Evolutionary conservation across 2,329 filamentous ascomycete species (phyloP).

Genomic region (Helminthosporium solani): DNA sequence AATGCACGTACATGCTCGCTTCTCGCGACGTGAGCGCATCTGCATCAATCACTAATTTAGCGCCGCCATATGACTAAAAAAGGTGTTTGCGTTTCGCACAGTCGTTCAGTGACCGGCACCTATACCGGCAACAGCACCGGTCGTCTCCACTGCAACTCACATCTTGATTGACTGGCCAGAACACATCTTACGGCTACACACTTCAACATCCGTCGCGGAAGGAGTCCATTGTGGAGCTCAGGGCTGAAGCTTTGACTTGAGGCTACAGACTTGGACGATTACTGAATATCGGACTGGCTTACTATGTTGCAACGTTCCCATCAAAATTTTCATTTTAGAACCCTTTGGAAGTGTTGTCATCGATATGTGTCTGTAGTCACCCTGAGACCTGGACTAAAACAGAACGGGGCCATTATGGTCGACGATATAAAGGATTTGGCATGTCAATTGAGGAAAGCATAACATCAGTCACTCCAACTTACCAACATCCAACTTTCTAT

Average conservation of each 20-base stretch:
- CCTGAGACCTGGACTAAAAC: background rate
- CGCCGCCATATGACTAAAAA: background rate
- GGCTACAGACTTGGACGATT: background rate
- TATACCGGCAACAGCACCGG: background rate
- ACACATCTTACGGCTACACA: too few species aligned
- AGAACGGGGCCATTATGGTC: constrained; percentile 20
- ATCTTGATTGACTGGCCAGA: background rate
- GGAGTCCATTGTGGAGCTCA: background rate
- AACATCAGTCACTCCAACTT: constrained; percentile 6
- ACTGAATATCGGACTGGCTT: background rate
- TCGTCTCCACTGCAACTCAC: background rate
- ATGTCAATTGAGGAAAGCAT: constrained; percentile 11
- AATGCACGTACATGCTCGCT: constrained; percentile 4
- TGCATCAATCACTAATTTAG: constrained; percentile 22
- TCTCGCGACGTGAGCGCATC: background rate
- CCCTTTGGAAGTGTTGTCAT: too few species aligned
- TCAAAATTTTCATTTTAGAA: background rate
- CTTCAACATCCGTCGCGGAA: background rate
- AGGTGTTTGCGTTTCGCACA: background rate
- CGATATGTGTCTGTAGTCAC: too few species aligned
- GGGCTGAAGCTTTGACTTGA: background rate
- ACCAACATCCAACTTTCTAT: background rate
- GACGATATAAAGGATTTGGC: background rate
- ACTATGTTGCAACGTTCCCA: background rate
- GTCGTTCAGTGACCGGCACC: background rate